These are phyloP conservation scores for Aspergillus caelatus DNA, from an alignment of 2,329 filamentous ascomycete species.

Conservation along the genomic window DNA sequence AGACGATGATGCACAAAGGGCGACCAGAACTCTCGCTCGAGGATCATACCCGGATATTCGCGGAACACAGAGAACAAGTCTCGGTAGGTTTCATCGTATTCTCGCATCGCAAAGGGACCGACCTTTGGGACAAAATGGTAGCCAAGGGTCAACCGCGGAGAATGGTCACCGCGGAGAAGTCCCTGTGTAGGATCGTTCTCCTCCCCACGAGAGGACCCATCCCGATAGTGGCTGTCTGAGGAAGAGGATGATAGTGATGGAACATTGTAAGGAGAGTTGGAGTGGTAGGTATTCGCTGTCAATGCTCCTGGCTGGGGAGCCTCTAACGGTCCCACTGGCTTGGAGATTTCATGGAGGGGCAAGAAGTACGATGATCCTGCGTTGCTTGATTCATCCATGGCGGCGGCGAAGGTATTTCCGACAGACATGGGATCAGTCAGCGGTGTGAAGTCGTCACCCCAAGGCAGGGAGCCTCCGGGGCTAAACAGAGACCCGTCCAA, in stretches of 20 bases:
- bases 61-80: constrained; percentile 14
- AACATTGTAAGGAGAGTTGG: neutral
- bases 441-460: constrained; percentile 13
- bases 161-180: constrained; percentile 4
- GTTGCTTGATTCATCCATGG: neutral
- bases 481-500: constrained; percentile 7
- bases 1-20: constrained; percentile 20
- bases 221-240: neutral
- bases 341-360: neutral
- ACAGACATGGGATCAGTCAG: constrained; percentile 6
- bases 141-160: constrained; percentile 9
- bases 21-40: constrained; percentile 20
- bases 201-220: neutral
- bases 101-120: neutral
- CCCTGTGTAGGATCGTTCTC: neutral
- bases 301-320: neutral
- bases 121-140: constrained; percentile 10
- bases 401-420: neutral
- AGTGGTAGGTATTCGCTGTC: neutral
- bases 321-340: neutral
- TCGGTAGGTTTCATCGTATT: constrained; percentile 9
- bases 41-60: constrained; percentile 15
- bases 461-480: constrained; percentile 5
- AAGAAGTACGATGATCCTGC: neutral
- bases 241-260: neutral